Percentiles rank a stretch among this genome's conserved stretches.
Conservation (phyloP, 176 grass and related monocot genomes). For the Poa pratensis region DNA sequence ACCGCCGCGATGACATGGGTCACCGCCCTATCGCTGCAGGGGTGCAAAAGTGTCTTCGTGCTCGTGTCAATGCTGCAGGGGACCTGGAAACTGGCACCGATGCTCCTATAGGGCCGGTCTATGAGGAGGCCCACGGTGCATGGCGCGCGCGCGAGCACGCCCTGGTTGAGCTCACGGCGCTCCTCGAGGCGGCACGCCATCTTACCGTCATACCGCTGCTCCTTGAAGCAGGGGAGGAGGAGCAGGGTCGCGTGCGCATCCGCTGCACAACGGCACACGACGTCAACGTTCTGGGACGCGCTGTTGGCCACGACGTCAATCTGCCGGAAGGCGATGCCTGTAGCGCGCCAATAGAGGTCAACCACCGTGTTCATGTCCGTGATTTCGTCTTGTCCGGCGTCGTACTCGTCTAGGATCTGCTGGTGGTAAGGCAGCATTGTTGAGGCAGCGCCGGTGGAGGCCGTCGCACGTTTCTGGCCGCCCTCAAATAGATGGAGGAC, state of each 20-base stretch:
- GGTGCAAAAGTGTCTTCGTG: conserved; percentile 45
- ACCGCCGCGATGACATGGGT: conserved; percentile 52
- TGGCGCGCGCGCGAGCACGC: conserved; percentile 39
- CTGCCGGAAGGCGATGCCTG: conserved; percentile 45
- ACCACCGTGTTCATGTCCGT: conserved; percentile 46
- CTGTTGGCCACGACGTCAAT: conserved; percentile 24
- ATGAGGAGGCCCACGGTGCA: conserved; percentile 54
- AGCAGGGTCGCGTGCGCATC: conserved; percentile 25
- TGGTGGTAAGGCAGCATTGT: conserved; percentile 16
- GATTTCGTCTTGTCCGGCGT: neutral
- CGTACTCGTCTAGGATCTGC: neutral
- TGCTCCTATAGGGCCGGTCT: conserved; percentile 45
- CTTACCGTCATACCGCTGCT: conserved; percentile 59
- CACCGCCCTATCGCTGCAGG: conserved; percentile 63
- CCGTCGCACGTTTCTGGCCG: neutral
- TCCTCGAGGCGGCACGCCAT: conserved; percentile 45
- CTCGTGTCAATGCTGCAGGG: conserved; percentile 38
- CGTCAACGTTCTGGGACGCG: conserved; percentile 8
- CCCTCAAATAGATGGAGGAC: conserved; percentile 50
- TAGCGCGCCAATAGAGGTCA: conserved; percentile 40
- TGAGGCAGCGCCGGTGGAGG: neutral
- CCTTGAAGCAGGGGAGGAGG: conserved; percentile 38
- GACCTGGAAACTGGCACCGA: conserved; percentile 47
- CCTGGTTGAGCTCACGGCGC: conserved; percentile 27
- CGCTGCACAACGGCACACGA: conserved; percentile 25